Evolutionary conservation across 176 grass and related monocot species (phyloP).

Genomic region (Puccinellia tenuiflora): DNA sequence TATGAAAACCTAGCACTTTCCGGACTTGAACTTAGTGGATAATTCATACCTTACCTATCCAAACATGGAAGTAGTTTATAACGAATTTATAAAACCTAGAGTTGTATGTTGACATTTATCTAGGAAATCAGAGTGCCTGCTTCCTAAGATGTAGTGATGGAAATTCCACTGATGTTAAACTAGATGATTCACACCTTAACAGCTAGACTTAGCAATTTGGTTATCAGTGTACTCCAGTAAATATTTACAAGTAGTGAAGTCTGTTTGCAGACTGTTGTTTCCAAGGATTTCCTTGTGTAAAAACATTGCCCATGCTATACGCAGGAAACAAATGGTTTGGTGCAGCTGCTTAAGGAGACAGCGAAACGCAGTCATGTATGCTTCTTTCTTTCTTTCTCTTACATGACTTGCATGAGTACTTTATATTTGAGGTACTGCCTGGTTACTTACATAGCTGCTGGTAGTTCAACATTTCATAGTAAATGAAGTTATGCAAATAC

Average conservation of each 20-base stretch:
- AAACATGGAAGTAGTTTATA: not conserved
- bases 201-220: not conserved
- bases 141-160: not conserved
- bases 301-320: constrained; percentile 34
- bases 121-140: not conserved
- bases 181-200: not conserved
- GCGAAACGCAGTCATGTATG: constrained; percentile 49
- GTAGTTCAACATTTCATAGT: not conserved
- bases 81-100: not conserved
- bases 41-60: not conserved
- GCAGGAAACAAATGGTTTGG: constrained; percentile 80
- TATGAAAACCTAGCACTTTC: not conserved
- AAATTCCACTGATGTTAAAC: not conserved
- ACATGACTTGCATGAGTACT: not conserved
- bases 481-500: not conserved
- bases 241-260: constrained; percentile 2
- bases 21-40: not conserved
- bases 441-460: constrained; percentile 4
- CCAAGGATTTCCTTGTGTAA: constrained; percentile 17
- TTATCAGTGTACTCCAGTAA: constrained; percentile 3
- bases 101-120: not conserved
- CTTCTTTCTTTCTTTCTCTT: constrained; percentile 13
- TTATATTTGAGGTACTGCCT: constrained; percentile 10
- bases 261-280: not conserved
- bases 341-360: constrained; percentile 61